Evolutionary conservation across 106 monocot species (phyloP).

Genomic region (Amphibolis antarctica): DNA sequence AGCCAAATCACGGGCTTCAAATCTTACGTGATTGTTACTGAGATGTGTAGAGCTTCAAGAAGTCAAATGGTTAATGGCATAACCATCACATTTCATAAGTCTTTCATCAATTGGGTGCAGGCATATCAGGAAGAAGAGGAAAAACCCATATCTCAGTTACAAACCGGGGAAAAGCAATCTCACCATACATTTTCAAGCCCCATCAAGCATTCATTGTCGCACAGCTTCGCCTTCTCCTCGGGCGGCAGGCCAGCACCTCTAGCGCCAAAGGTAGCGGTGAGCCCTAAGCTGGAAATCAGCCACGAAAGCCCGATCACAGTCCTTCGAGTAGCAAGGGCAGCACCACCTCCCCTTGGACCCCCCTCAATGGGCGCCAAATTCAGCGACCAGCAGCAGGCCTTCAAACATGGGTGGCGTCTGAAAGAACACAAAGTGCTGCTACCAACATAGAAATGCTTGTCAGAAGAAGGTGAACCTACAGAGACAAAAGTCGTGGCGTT

Average conservation of each 20-base stretch:
- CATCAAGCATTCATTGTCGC: constrained; percentile 66
- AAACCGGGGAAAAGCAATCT: constrained; percentile 15
- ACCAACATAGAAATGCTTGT: no score
- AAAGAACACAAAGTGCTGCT: no score
- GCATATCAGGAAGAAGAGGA: background rate
- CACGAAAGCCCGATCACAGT: background rate
- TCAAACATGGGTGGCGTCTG: no score
- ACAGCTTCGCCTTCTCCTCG: constrained; percentile 75
- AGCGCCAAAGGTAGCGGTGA: constrained; percentile 10
- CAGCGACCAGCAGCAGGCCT: no score
- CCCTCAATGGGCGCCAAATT: no score
- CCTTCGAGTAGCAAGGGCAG: background rate
- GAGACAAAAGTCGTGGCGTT: no score
- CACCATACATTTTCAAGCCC: constrained; percentile 99
- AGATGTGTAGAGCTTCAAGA: no score
- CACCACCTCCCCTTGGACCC: background rate
- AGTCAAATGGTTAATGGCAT: no score
- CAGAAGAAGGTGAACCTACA: no score
- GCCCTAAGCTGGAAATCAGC: constrained; percentile 21
- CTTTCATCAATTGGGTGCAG: background rate
- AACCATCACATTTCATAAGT: background rate
- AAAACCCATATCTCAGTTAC: background rate
- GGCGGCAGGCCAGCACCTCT: constrained; percentile 65
- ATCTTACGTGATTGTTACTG: no score
- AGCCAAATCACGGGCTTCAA: no score